phyloP scores from a whole-genome alignment of 441 rosid genomes.

The Erodium moschatum region DNA sequence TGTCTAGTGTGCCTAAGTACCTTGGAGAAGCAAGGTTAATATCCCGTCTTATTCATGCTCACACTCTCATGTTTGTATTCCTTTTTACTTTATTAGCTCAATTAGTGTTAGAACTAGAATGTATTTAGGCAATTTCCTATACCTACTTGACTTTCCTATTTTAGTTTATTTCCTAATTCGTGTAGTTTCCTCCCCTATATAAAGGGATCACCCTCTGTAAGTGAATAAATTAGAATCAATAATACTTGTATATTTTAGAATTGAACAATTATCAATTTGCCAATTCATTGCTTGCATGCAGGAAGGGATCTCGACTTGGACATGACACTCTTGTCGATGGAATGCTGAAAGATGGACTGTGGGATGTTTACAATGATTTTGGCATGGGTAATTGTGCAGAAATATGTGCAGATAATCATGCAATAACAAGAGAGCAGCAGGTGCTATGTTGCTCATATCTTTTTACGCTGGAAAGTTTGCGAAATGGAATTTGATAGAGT shows the following conservation, averaged over 20 bases:
- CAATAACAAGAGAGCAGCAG: conserved; percentile 78
- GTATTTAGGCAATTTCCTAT: no score
- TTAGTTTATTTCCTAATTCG: no score
- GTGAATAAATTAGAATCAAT: no score
- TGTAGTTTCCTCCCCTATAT: background rate
- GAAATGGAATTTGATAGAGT: background rate
- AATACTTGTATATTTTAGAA: no score
- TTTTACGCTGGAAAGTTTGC: background rate
- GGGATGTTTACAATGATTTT: conserved; percentile 91
- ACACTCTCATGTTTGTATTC: background rate
- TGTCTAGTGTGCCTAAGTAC: conserved; percentile 92
- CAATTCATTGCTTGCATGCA: conserved; percentile 24
- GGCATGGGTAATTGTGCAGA: conserved; percentile 98
- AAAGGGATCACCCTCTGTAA: no score
- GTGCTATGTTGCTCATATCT: conserved; percentile 27
- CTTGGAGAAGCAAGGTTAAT: conserved; percentile 79
- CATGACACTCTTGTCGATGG: conserved; percentile 93
- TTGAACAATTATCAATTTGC: background rate
- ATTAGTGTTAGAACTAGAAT: no score
- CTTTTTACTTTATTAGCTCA: no score
- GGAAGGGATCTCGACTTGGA: conserved; percentile 96
- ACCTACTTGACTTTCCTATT: no score
- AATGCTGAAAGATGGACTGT: conserved; percentile 90
- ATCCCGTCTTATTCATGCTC: conserved; percentile 2
- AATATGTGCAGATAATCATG: conserved; percentile 70